phyloP scores from a whole-genome alignment of 495 filamentous ascomycete species.

The Talaromyces trachyspermus region DNA sequence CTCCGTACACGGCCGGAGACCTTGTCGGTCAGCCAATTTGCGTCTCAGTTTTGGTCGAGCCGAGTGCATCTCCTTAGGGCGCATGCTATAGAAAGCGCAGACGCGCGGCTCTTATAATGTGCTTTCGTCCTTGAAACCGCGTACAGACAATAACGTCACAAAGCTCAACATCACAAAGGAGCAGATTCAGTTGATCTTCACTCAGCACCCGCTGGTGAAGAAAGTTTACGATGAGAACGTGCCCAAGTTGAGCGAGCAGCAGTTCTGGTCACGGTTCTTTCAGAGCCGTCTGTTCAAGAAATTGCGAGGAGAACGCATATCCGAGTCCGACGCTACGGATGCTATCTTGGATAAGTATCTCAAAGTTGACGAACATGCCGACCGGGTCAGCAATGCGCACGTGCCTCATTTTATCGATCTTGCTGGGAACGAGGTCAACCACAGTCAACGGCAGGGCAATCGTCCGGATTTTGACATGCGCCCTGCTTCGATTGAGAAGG shows the following conservation, averaged over 20 bases:
- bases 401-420: constrained; percentile 87
- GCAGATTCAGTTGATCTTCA: constrained; percentile 87
- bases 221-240: constrained; percentile 90
- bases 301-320: constrained; percentile 77
- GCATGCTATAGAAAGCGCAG: constrained; percentile 84
- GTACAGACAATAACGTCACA: constrained; percentile 64
- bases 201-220: constrained; percentile 85
- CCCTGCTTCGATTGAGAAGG: constrained; percentile 54
- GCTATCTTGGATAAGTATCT: constrained; percentile 78
- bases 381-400: constrained; percentile 46
- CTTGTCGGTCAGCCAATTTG: constrained; percentile 68
- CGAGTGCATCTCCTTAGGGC: constrained; percentile 76
- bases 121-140: constrained; percentile 78
- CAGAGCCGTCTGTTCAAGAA: constrained; percentile 82
- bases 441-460: constrained; percentile 72
- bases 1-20: constrained; percentile 71
- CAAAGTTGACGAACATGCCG: constrained; percentile 51
- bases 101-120: constrained; percentile 86
- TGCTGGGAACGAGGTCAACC: constrained; percentile 87
- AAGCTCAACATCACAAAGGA: constrained; percentile 84
- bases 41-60: constrained; percentile 87
- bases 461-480: constrained; percentile 82
- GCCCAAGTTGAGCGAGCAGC: constrained; percentile 67
- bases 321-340: constrained; percentile 65
- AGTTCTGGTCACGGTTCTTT: constrained; percentile 93